Percentiles rank a stretch among this genome's conserved stretches.
These are phyloP conservation scores for Leishmania lainsoni DNA, from an alignment of 208 protist species.

Conservation along the genomic window DNA sequence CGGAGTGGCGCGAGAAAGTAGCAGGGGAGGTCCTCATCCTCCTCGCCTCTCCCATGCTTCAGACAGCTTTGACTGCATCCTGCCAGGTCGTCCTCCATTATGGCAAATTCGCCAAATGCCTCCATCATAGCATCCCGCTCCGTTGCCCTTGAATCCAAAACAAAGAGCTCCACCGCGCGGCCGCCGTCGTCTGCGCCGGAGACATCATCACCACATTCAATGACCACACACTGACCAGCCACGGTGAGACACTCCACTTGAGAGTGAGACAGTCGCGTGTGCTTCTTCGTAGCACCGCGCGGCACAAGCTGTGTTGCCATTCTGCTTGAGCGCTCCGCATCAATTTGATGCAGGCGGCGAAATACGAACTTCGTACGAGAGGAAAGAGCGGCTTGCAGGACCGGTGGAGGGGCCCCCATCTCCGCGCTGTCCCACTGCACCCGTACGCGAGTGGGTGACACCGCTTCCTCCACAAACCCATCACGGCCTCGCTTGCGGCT, in stretches of 20 bases:
- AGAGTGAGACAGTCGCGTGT: background rate
- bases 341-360: slow-evolving; percentile 13
- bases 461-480: slow-evolving; percentile 11
- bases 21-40: slow-evolving; percentile 4
- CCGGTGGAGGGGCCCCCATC: slow-evolving; percentile 27
- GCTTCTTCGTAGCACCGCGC: background rate
- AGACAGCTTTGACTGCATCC: background rate
- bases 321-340: background rate
- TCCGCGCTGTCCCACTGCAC: slow-evolving; percentile 32
- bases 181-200: background rate
- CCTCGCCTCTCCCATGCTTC: slow-evolving; percentile 18
- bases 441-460: slow-evolving; percentile 26
- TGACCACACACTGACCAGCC: slow-evolving; percentile 18
- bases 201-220: slow-evolving; percentile 15
- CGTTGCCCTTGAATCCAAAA: slow-evolving; percentile 21
- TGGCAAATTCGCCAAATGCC: slow-evolving; percentile 28
- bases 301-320: background rate
- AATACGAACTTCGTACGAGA: slow-evolving; percentile 23
- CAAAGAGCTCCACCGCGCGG: slow-evolving; percentile 9
- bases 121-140: slow-evolving; percentile 23
- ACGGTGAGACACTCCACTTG: slow-evolving; percentile 24
- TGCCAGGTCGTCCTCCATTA: slow-evolving; percentile 16
- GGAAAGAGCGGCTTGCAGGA: slow-evolving; percentile 16
- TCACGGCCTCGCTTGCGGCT: slow-evolving; percentile 26
- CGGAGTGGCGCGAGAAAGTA: slow-evolving; percentile 18